Percentiles rank a stretch among this genome's conserved stretches.
phyloP scores from a whole-genome alignment of 108 stramenopile genomes.

The Cyclotella cryptica region DNA sequence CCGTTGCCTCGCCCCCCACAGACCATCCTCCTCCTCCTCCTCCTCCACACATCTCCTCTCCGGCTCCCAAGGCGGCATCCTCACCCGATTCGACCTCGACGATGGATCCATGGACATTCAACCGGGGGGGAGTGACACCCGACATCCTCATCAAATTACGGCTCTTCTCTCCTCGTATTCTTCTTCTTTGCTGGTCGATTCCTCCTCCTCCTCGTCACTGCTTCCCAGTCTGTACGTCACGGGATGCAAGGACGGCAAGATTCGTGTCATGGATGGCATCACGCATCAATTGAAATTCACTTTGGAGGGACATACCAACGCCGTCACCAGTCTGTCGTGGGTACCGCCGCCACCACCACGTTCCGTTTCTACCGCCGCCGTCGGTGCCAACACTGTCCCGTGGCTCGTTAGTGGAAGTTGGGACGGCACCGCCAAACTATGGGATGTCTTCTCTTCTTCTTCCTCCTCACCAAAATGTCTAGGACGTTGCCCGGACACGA shows the following conservation, averaged over 20 bases:
- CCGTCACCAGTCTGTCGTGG: conserved; percentile 79
- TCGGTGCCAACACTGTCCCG: conserved; percentile 4
- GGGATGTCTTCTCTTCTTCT: conserved; percentile 53
- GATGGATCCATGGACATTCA: conserved; percentile 28
- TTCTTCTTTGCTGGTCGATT: too few relatives aligned
- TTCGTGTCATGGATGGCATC: conserved; percentile 70
- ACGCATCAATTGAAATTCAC: conserved; percentile 52
- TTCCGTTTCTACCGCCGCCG: too few relatives aligned
- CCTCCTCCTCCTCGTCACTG: too few relatives aligned
- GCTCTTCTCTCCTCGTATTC: conserved; percentile 42
- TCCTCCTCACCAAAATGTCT: conserved; percentile 39
- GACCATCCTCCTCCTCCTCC: not conserved
- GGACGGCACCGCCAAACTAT: conserved; percentile 90
- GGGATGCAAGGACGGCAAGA: conserved; percentile 81
- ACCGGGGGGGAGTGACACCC: conserved; percentile 40
- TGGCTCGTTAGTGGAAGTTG: conserved; percentile 81
- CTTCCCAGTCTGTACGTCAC: conserved; percentile 54
- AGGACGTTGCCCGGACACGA: conserved; percentile 79
- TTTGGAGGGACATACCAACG: conserved; percentile 81
- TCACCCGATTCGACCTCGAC: conserved; percentile 32
- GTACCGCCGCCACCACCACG: conserved; percentile 21
- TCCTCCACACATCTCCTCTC: conserved; percentile 32
- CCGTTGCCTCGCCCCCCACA: conserved; percentile 37
- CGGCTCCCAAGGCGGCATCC: conserved; percentile 48
- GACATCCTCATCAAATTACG: conserved; percentile 60